phyloP scores from a whole-genome alignment of 2,329 filamentous ascomycete species.

The Aaosphaeria arxii region DNA sequence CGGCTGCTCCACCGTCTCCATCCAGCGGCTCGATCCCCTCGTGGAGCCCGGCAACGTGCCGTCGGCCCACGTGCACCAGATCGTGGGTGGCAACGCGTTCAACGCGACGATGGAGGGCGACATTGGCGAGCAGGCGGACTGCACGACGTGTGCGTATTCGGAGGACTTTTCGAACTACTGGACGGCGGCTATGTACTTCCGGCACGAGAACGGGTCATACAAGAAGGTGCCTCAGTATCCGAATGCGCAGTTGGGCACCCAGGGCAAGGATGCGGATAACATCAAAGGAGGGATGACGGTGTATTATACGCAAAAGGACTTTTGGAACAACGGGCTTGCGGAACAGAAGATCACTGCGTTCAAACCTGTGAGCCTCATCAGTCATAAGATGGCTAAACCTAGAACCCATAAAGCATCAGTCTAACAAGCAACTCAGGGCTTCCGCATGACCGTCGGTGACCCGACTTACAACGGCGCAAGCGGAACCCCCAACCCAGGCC shows the following conservation, averaged over 20 bases:
- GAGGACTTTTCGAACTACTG: slow-evolving; percentile 16
- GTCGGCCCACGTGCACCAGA: slow-evolving; percentile 12
- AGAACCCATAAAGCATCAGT: not conserved
- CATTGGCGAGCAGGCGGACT: slow-evolving; percentile 5
- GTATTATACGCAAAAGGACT: slow-evolving; percentile 17
- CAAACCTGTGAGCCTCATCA: slow-evolving; percentile 6
- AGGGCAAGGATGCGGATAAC: not conserved
- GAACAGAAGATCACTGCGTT: slow-evolving; percentile 14
- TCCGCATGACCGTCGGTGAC: slow-evolving; percentile 15
- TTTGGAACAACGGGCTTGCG: slow-evolving; percentile 17
- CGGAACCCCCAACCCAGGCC: not conserved
- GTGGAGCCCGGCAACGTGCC: slow-evolving; percentile 11
- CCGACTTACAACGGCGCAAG: slow-evolving; percentile 2
- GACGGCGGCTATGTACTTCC: slow-evolving; percentile 18
- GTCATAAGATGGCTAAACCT: not conserved
- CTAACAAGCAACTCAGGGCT: slow-evolving; percentile 6
- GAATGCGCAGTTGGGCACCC: slow-evolving; percentile 3
- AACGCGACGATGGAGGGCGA: slow-evolving; percentile 6
- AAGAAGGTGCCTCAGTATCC: slow-evolving; percentile 10
- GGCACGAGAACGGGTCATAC: slow-evolving; percentile 12
- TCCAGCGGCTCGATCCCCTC: slow-evolving; percentile 13
- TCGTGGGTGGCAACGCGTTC: slow-evolving; percentile 15
- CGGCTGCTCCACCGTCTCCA: slow-evolving; percentile 10
- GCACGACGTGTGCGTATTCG: slow-evolving; percentile 9
- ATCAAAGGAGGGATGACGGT: slow-evolving; percentile 15